Evolutionary conservation across 1,284 basidiomycete genomes (phyloP), one percentile per base, ranked within the genome.

Genomic region (Puccinia coronata): DNA sequence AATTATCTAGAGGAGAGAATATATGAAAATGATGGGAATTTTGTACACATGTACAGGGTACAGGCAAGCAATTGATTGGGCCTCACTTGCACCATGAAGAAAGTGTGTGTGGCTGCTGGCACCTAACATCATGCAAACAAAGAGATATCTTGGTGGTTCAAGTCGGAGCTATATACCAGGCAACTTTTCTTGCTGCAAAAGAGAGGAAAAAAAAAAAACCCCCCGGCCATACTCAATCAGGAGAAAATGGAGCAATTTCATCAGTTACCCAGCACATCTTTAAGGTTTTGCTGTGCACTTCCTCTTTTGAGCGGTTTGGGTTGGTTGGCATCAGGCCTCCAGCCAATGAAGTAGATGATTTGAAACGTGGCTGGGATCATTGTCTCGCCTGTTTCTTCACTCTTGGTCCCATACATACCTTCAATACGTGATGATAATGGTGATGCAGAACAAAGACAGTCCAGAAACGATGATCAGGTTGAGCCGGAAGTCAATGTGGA

Each of bases 261-360:
- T 25, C 28, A 57, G 28, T n/a, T 57, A 65, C 61, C 61, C 36
- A 65, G 61, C 11, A 39, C 61, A 5, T 98, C 93, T 86, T 93
- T 93, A 73, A 99, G 87, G 84, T 90, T 94, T 0, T 91, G 90
- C 86, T 92, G 88, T 1, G 91, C 96, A 2, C 91, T 90, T n/a
- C 96, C 96, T 84, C 95, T 88, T 85, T 92, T 90, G 5, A 96
- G 88, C 0, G 95, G 91, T 86, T 94, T 92, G 6, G 92, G 93
- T 87, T 98, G 94, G 34, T 87, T 91, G 0, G 92, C 90, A 2
- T 91, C 90, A 25, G 96, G 95, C 85, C 96, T 98, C 96, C 97
- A 99, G n/a, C 97, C 96, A 86, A 99, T 98, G 89, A 98, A 91
- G 86, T 93, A 98, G 82, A 99, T 95, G 75, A 98, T 88, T 85